Base-by-base conservation (phyloP, 2,329 filamentous ascomycete genomes). In the Sporothrix luriei region DNA sequence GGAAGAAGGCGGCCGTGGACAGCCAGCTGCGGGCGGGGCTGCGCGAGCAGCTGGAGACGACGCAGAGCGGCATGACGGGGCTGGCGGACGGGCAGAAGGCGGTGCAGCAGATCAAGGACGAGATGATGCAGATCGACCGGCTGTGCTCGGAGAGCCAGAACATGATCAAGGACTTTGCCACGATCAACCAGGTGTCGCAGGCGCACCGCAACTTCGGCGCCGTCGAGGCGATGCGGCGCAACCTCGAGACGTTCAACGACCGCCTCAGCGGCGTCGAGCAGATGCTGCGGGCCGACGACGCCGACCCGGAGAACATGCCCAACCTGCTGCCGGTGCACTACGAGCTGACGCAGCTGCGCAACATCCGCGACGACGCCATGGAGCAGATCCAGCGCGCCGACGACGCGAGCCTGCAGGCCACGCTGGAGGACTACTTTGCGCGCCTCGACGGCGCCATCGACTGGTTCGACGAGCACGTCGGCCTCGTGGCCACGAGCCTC, bases 51-150 rank as follows among this genome's bases (percentile, higher is more conserved):
- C 87, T 99, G 70, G 92, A 97, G 81, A 91, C 94, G 68, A 97
- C 95, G 13, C 94, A 98, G 82, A 87, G 91, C 74, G 95, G 95
- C 78, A 97, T 99, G 89, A 90, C 83, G 73, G 91, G 91, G 72
- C 90, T 99, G 73, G 88, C 88, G 57, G 93, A 97, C 77, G 94
- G 94, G 69, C 94, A 98, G 80, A 91, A 94, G 79, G 92, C 92
- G 72, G 92, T 99, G 48, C 91, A 92, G 77, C 88, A 91, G 75
- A 97, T 97, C 81, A 97, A 97, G 80, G 94, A 98, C 74, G 95
- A 99, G 82, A 95, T 99, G 88, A 93, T 96, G 84, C 96, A 94
- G 81, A 98, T 99, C 76, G 95, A 99, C 83, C 93, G 92, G 81
- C 87, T 99, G 73, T 99, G 95, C 82, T 93, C 94, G 73, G 96